Conservation (phyloP, 2,329 filamentous ascomycete species). For the Sporothrix pallida region DNA sequence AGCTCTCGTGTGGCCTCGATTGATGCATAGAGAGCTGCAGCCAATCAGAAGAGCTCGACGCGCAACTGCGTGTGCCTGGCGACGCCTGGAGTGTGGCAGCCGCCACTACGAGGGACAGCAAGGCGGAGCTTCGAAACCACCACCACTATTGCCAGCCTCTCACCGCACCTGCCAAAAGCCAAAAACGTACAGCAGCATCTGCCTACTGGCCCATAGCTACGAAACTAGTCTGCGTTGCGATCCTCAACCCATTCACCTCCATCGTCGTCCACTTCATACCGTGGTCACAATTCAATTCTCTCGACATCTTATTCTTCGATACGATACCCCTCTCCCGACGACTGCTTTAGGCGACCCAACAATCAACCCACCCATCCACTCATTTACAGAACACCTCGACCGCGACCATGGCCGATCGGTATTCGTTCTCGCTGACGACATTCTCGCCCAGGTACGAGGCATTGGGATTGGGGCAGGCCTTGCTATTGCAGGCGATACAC, state of each 20-base stretch:
- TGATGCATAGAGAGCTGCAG: constrained; percentile 34
- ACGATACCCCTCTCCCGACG: constrained; percentile 4
- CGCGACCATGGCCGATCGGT: constrained; percentile 87
- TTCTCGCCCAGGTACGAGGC: constrained; percentile 92
- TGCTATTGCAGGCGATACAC: constrained; percentile 15
- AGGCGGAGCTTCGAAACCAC: constrained; percentile 26
- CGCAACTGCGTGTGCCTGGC: constrained; percentile 42
- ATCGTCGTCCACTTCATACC: neutral
- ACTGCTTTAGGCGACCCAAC: neutral
- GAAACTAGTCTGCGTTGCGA: neutral
- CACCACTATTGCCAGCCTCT: constrained; percentile 11
- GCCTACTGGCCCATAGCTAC: constrained; percentile 27
- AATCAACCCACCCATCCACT: neutral
- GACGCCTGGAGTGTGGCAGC: constrained; percentile 19
- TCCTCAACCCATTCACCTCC: constrained; percentile 6
- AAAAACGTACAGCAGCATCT: constrained; percentile 34
- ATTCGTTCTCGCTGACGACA: constrained; percentile 98
- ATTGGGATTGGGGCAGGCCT: neutral
- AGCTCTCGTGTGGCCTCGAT: neutral
- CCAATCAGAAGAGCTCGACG: constrained; percentile 41
- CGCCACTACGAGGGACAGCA: constrained; percentile 14
- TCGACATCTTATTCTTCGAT: constrained; percentile 10
- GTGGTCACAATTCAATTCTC: neutral
- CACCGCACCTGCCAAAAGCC: neutral
- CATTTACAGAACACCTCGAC: constrained; percentile 10